phyloP scores from a whole-genome alignment of 345 rosid genomes.

The Capsella bursapastoris region DNA sequence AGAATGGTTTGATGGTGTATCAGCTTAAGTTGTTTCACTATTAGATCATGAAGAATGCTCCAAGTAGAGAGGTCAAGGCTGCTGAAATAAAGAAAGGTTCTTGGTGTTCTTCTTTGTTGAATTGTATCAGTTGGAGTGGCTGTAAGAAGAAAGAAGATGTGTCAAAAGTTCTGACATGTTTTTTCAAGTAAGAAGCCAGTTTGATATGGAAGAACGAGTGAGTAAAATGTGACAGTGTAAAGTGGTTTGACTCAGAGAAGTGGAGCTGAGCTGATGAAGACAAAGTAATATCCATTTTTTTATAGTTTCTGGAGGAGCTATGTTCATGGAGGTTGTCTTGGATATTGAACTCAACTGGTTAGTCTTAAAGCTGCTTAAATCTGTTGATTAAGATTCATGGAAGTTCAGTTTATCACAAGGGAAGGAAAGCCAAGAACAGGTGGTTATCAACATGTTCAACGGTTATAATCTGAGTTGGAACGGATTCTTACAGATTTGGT shows the following conservation, averaged over 20 bases:
- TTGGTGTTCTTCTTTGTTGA: not conserved
- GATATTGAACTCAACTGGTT: not conserved
- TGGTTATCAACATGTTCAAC: not conserved
- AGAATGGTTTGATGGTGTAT: not conserved
- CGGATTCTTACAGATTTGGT: not conserved
- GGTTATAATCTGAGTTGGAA: not conserved
- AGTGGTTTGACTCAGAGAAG: too few species aligned
- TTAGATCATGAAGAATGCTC: not conserved
- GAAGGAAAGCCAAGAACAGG: not conserved
- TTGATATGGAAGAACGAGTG: not conserved
- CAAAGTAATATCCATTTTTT: not conserved
- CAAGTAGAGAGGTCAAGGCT: not conserved
- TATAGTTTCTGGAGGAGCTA: not conserved
- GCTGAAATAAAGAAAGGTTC: not conserved
- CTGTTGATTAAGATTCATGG: not conserved
- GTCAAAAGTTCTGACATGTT: not conserved
- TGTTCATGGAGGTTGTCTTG: not conserved
- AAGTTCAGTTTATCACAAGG: not conserved
- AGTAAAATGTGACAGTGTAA: too few species aligned
- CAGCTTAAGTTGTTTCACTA: not conserved
- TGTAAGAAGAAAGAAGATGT: not conserved
- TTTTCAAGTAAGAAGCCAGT: not conserved
- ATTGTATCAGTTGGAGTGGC: not conserved
- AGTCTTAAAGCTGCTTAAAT: not conserved
- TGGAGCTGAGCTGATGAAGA: not conserved